Conservation (phyloP, 805 yeast species). For the Maudiozyma turicensis region DNA sequence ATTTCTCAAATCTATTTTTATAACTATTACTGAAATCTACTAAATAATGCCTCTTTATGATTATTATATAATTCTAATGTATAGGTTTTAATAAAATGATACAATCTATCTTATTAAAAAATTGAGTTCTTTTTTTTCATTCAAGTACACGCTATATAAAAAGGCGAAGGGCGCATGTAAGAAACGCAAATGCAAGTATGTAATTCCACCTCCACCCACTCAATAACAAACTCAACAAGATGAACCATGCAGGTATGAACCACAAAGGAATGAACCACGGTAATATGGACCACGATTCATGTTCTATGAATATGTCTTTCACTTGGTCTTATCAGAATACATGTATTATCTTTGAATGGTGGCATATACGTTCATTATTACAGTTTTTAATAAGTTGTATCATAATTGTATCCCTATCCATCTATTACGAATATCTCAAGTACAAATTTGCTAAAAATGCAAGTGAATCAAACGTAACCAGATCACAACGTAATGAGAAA, state of each 20-base stretch:
- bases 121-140: background rate
- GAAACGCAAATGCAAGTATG: background rate
- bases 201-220: background rate
- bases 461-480: background rate
- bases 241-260: background rate
- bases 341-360: constrained; percentile 68
- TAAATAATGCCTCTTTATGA: constrained; percentile 7
- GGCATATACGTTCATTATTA: constrained; percentile 54
- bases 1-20: background rate
- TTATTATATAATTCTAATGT: constrained; percentile 4
- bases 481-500: background rate
- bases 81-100: constrained; percentile 14
- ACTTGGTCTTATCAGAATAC: constrained; percentile 70
- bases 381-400: constrained; percentile 46
- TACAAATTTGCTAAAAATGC: constrained; percentile 2
- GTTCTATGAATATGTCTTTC: constrained; percentile 54
- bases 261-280: constrained; percentile 11
- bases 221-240: background rate
- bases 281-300: background rate
- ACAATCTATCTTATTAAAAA: constrained; percentile 5
- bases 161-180: background rate
- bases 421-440: constrained; percentile 49
- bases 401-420: constrained; percentile 38
- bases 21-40: background rate
- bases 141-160: background rate